A percentile compares a stretch with the other conserved stretches of the same genome.
These are phyloP conservation scores for Suillus subluteus DNA, from an alignment of 768 basidiomycete species.

Conservation along the genomic window DNA sequence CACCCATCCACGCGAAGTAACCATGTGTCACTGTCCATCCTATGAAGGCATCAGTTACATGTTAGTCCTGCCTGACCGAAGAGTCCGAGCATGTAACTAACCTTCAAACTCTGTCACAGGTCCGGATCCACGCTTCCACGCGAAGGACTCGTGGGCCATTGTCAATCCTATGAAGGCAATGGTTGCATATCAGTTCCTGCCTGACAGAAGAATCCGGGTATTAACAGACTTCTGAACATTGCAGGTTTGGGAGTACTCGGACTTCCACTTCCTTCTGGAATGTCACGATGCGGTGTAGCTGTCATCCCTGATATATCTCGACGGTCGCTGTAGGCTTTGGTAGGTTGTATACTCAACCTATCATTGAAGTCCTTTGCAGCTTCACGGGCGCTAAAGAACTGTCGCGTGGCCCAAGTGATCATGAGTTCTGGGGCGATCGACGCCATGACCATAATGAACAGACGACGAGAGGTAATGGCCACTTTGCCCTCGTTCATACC, in stretches of 20 bases:
- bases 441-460: conserved; percentile 24
- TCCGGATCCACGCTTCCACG: conserved; percentile 21
- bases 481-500: conserved; percentile 15
- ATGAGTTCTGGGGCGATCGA: conserved; percentile 35
- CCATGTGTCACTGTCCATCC: conserved; percentile 20
- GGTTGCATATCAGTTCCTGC: neutral
- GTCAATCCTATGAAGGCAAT: conserved; percentile 1
- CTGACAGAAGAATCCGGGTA: too few species aligned
- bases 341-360: too few species aligned
- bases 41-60: neutral
- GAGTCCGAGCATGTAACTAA: neutral
- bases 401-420: conserved; percentile 31
- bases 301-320: too few species aligned
- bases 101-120: neutral
- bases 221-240: too few species aligned
- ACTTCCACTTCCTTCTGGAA: too few species aligned
- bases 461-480: conserved; percentile 10
- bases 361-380: too few species aligned
- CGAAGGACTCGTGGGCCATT: conserved; percentile 19
- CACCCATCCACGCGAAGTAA: conserved; percentile 26
- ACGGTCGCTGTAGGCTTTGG: too few species aligned
- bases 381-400: too few species aligned
- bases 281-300: too few species aligned
- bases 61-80: neutral
- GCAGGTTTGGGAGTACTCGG: too few species aligned